These are phyloP conservation scores for Leavenworthia alabamica DNA, from an alignment of 345 rosid genomes.

Conservation along the genomic window DNA sequence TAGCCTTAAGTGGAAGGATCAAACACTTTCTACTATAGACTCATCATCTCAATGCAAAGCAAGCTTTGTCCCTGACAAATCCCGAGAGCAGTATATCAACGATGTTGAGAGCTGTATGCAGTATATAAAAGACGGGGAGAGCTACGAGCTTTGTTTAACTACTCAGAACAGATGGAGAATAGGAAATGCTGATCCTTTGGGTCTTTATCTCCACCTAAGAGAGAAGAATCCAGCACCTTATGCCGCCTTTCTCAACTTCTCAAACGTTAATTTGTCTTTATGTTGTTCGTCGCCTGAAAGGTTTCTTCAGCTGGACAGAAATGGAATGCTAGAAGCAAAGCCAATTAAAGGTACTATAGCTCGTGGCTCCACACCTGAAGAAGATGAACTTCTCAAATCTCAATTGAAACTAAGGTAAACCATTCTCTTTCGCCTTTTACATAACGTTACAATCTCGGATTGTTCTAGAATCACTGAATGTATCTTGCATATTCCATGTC, in stretches of 20 bases:
- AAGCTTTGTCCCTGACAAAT: constrained; percentile 56
- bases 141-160: constrained; percentile 93
- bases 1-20: constrained; percentile 33
- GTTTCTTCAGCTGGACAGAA: constrained; percentile 67
- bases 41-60: constrained; percentile 24
- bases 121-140: constrained; percentile 90
- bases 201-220: constrained; percentile 75
- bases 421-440: not conserved
- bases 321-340: constrained; percentile 68
- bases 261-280: constrained; percentile 52
- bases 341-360: constrained; percentile 93
- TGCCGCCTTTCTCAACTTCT: constrained; percentile 87
- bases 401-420: constrained; percentile 66
- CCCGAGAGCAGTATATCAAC: constrained; percentile 53
- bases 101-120: constrained; percentile 65
- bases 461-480: not conserved
- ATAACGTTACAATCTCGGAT: not conserved
- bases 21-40: constrained; percentile 14
- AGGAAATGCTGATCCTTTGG: constrained; percentile 52
- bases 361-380: constrained; percentile 63
- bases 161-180: constrained; percentile 55
- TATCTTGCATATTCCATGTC: not conserved
- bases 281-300: constrained; percentile 97
- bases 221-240: constrained; percentile 91
- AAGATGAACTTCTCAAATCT: constrained; percentile 62